Base-by-base conservation (phyloP, 306 rosid species). In the Vigna mungo region DNA sequence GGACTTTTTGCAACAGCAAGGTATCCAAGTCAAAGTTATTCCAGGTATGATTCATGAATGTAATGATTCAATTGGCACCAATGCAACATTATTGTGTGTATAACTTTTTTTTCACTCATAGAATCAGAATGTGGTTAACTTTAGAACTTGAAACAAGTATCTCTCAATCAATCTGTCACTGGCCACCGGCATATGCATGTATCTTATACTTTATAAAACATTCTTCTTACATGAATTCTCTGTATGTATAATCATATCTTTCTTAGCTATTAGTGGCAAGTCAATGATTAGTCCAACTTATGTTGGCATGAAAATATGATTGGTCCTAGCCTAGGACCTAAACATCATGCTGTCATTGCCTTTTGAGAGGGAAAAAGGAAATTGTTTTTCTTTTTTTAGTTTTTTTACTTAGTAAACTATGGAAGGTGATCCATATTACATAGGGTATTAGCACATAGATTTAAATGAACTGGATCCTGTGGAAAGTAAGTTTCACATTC, bases 1-100 rank as follows among this genome's bases (percentile, higher is more conserved):
- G 97, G 97, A 95, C 82, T 95, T 95, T 85, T 87, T 95, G 89
- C 96, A 82, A 80, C 96, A 88, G 32, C 90, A 92, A 79, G 97
- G 97, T 66, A 90, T 95, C 87, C 93, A 81, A 17, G 98, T 95
- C n/a, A 88, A 88, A 79, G 94, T 95, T 80, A 86, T 92, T 87
- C 98, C 98, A 84, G 98, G 98, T 92, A 86, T 70, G 62, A 27
- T 15, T 61, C 47, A 25, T 71, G 20, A 60, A 53, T 60, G 72
- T 49, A 59, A 46, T 59, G 77, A 32, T 61, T 34, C 44, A 30
- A 7, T 61, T 16, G 72, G 46, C 17, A 51, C 68, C 37, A 51
- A 39, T 69, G 68, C 41, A 61, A 15, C 52, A n/a, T 72, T 37
- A 14, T 9, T 51, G n/a, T 48, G 4, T 21, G 30, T 49, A 25